Conservation (phyloP, 2,329 filamentous ascomycete genomes). For the Colletotrichum australisinense region DNA sequence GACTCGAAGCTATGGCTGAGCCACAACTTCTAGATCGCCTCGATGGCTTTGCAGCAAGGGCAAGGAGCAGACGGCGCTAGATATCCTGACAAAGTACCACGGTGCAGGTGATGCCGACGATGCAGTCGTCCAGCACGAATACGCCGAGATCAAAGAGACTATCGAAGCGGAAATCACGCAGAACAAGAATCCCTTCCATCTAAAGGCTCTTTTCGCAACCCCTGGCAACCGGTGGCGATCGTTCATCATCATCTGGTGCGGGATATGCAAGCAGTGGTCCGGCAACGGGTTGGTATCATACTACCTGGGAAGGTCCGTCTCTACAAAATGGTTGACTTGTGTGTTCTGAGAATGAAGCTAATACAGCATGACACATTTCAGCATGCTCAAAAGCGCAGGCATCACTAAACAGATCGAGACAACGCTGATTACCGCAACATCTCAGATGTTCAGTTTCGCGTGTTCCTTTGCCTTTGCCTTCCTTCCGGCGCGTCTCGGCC, state of each 20-base stretch:
- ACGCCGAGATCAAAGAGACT: conserved; percentile 54
- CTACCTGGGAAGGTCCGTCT: neutral
- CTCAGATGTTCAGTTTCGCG: conserved; percentile 34
- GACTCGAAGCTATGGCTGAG: neutral
- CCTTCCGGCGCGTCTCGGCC: conserved; percentile 28
- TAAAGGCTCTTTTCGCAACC: conserved; percentile 41
- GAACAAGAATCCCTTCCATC: conserved; percentile 38
- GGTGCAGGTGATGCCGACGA: conserved; percentile 65
- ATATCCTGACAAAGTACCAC: conserved; percentile 69
- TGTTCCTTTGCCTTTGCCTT: conserved; percentile 32
- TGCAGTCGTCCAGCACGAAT: conserved; percentile 64
- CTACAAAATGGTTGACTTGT: neutral
- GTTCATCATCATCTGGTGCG: conserved; percentile 55
- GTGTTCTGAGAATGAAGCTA: neutral
- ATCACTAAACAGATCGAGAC: conserved; percentile 27
- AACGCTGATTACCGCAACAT: conserved; percentile 33
- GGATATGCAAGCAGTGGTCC: conserved; percentile 54
- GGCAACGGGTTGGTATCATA: conserved; percentile 34
- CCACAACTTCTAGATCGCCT: conserved; percentile 8
- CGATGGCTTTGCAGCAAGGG: conserved; percentile 32
- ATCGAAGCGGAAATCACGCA: conserved; percentile 50
- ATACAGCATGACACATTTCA: too few species aligned
- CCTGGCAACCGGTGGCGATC: conserved; percentile 46
- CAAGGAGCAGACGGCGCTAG: conserved; percentile 54
- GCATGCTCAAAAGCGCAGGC: conserved; percentile 32